A percentile compares a stretch with the other conserved stretches of the same genome.
phyloP scores from a whole-genome alignment of 2,329 filamentous ascomycete species.

The Zelopaecilomyces penicillatus region DNA sequence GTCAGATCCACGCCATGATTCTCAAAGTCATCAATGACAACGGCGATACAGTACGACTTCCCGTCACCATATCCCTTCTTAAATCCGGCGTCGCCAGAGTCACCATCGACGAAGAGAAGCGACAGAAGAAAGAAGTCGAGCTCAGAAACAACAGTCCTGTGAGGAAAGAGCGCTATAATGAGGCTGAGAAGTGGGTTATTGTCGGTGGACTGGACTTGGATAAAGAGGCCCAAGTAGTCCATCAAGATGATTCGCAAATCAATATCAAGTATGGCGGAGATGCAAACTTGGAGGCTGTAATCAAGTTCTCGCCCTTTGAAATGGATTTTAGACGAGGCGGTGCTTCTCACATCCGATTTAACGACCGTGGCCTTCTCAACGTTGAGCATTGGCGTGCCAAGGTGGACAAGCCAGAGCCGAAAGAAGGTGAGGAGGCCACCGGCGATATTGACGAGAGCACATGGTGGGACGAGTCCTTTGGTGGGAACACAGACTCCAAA shows the following conservation, averaged over 20 bases:
- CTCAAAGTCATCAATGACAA: constrained; percentile 62
- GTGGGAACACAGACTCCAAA: constrained; percentile 90
- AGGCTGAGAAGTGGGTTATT: constrained; percentile 76
- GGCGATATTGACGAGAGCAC: constrained; percentile 68
- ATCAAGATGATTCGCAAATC: constrained; percentile 57
- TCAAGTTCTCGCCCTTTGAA: constrained; percentile 73
- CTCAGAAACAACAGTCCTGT: constrained; percentile 75
- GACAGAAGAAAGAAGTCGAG: constrained; percentile 81
- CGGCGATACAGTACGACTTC: constrained; percentile 65
- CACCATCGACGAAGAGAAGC: constrained; percentile 82
- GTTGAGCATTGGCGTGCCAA: constrained; percentile 93
- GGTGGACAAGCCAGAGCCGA: constrained; percentile 55
- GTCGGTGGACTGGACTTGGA: constrained; percentile 72
- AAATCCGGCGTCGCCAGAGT: constrained; percentile 83
- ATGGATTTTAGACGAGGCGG: constrained; percentile 84
- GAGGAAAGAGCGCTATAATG: constrained; percentile 90
- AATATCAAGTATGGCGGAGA: constrained; percentile 74
- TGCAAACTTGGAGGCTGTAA: constrained; percentile 69
- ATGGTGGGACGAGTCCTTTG: constrained; percentile 97
- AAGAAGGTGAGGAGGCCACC: constrained; percentile 41
- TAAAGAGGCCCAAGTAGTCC: constrained; percentile 58
- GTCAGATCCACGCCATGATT: constrained; percentile 71
- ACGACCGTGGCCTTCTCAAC: constrained; percentile 83
- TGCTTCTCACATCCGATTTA: constrained; percentile 74
- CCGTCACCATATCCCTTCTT: constrained; percentile 79